Evolutionary conservation across 2,329 filamentous ascomycete species (phyloP).

Genomic region (Colletotrichum lindemuthianum): DNA sequence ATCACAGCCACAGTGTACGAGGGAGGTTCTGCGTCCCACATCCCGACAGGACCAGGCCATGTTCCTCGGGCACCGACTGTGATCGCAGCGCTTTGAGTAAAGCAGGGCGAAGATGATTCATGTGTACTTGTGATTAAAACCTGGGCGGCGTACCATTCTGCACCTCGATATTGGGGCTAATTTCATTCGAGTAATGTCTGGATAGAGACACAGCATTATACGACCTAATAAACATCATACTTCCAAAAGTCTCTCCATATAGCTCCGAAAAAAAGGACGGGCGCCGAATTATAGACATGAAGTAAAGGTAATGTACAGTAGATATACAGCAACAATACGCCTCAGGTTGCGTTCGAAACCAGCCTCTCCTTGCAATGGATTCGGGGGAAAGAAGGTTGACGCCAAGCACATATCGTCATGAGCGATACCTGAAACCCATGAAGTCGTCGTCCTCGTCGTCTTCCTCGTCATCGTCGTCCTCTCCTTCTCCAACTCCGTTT

Average conservation of each 20-base stretch:
- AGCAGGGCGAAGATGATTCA: neutral
- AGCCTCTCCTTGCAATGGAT: neutral
- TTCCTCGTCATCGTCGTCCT: slow-evolving; percentile 53
- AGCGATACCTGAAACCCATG: slow-evolving; percentile 65
- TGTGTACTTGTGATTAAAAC: neutral
- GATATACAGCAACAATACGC: slow-evolving; percentile 28
- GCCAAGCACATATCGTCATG: slow-evolving; percentile 31
- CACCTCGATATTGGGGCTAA: neutral
- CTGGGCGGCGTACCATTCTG: neutral
- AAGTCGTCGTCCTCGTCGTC: slow-evolving; percentile 66
- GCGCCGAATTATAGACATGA: slow-evolving; percentile 29
- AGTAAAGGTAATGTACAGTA: slow-evolving; percentile 32
- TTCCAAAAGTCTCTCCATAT: neutral
- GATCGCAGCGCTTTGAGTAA: neutral
- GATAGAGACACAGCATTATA: neutral
- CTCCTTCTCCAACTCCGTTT: slow-evolving; percentile 44
- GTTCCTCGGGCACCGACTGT: slow-evolving; percentile 21
- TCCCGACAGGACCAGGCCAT: slow-evolving; percentile 8
- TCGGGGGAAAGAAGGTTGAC: neutral
- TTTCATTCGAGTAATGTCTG: slow-evolving; percentile 31
- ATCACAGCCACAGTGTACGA: slow-evolving; percentile 45
- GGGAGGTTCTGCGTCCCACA: neutral
- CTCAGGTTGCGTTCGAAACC: neutral
- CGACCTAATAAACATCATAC: neutral
- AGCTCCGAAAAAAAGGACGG: neutral